These are phyloP conservation scores for Aspergillus homomorphus DNA, from an alignment of 495 filamentous ascomycete genomes.

Conservation along the genomic window DNA sequence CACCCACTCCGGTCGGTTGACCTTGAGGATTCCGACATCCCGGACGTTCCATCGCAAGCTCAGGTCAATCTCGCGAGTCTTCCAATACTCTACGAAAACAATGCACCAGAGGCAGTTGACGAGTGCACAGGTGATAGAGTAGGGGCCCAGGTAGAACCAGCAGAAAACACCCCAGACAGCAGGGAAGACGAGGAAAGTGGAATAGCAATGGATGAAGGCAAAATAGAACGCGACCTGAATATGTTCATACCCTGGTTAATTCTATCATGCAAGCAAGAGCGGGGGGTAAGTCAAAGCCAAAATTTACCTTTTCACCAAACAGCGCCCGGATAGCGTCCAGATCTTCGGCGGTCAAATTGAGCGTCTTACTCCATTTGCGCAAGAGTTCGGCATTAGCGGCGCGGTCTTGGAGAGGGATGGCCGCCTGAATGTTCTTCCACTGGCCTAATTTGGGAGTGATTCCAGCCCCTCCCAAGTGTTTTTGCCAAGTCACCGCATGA, in stretches of 20 bases:
- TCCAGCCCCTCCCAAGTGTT: conserved; percentile 79
- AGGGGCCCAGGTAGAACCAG: conserved; percentile 77
- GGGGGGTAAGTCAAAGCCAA: neutral
- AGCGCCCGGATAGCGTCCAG: conserved; percentile 76
- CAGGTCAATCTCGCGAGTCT: conserved; percentile 85
- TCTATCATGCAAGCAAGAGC: neutral
- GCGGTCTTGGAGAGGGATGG: conserved; percentile 88
- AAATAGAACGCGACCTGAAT: conserved; percentile 84
- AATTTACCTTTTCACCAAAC: conserved; percentile 77
- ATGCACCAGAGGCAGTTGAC: conserved; percentile 79
- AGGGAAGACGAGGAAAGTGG: conserved; percentile 76
- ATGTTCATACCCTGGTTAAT: too few relatives aligned
- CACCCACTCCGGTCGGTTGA: conserved; percentile 69
- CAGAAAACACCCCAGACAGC: conserved; percentile 71
- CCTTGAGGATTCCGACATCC: conserved; percentile 77
- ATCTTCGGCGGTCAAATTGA: conserved; percentile 68
- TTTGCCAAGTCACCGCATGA: conserved; percentile 77
- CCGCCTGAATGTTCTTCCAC: conserved; percentile 79
- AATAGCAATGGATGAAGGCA: conserved; percentile 90
- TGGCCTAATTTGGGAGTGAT: conserved; percentile 75
- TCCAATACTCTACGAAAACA: conserved; percentile 94
- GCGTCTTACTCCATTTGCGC: conserved; percentile 75
- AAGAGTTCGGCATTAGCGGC: conserved; percentile 83
- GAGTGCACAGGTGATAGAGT: conserved; percentile 75
- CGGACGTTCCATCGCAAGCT: conserved; percentile 89